These are phyloP conservation scores for Penicillium angulare DNA, from an alignment of 495 filamentous ascomycete genomes.

Conservation along the genomic window DNA sequence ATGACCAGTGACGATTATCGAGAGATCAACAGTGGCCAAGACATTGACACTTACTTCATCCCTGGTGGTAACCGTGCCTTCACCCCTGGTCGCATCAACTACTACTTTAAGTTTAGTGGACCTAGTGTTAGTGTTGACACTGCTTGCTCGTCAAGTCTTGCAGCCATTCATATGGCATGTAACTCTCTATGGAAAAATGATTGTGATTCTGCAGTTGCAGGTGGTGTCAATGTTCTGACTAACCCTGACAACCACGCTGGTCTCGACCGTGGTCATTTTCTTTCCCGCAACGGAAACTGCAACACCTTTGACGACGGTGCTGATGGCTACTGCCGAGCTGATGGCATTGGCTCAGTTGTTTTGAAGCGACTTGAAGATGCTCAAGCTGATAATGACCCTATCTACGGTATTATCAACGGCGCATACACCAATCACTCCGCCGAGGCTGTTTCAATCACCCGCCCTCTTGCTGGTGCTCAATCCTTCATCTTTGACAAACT, in stretches of 20 bases:
- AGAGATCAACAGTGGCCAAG: constrained; percentile 85
- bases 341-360: constrained; percentile 68
- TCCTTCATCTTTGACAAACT: constrained; percentile 66
- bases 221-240: constrained; percentile 77
- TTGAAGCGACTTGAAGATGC: constrained; percentile 77
- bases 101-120: constrained; percentile 84
- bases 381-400: constrained; percentile 67
- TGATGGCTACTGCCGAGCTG: constrained; percentile 76
- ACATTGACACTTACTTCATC: constrained; percentile 93
- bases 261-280: constrained; percentile 78
- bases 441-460: constrained; percentile 77
- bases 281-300: constrained; percentile 76
- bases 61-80: constrained; percentile 87
- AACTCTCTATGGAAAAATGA: constrained; percentile 77
- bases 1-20: constrained; percentile 91
- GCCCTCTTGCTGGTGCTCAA: constrained; percentile 74
- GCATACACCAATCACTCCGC: constrained; percentile 75
- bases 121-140: constrained; percentile 87
- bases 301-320: constrained; percentile 76
- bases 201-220: constrained; percentile 81
- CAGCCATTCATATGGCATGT: constrained; percentile 82
- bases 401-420: constrained; percentile 65
- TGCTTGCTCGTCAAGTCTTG: constrained; percentile 82
- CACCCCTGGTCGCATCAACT: constrained; percentile 83
- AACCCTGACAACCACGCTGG: constrained; percentile 85